Evolutionary conservation across 768 basidiomycete species (phyloP).

Genomic region (Tremella fuciformis): DNA sequence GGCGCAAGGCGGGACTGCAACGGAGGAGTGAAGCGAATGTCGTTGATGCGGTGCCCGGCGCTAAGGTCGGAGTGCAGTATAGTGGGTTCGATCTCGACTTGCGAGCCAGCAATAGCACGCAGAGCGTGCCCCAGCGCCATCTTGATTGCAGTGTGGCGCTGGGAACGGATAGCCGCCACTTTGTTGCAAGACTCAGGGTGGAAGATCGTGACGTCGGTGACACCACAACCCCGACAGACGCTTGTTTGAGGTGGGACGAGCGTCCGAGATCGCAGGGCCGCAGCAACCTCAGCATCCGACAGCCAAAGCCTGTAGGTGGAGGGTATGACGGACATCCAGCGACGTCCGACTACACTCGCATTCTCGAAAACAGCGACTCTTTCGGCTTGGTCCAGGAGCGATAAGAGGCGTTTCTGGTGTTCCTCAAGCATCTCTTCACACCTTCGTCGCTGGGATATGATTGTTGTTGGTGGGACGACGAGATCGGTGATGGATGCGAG

Average conservation of each 20-base stretch:
- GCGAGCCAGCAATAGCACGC: background rate
- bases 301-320: constrained; percentile 2
- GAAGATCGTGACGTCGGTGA: background rate
- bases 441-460: background rate
- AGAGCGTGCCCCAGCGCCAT: background rate
- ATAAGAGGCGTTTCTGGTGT: background rate
- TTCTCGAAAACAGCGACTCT: background rate
- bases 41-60: background rate
- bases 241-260: background rate
- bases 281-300: constrained; percentile 8
- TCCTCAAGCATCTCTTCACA: constrained; percentile 6
- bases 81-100: background rate
- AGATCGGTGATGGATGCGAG: background rate
- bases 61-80: background rate
- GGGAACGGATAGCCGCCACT: too few species aligned
- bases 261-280: background rate
- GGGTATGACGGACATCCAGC: constrained; percentile 12
- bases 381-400: background rate
- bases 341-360: background rate
- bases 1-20: background rate
- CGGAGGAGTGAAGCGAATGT: background rate
- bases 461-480: background rate
- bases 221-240: constrained; percentile 1
- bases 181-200: constrained; percentile 7
- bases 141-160: constrained; percentile 13